Conservation (phyloP, 140 eudicot genomes). For the Oenanthe javanica region DNA sequence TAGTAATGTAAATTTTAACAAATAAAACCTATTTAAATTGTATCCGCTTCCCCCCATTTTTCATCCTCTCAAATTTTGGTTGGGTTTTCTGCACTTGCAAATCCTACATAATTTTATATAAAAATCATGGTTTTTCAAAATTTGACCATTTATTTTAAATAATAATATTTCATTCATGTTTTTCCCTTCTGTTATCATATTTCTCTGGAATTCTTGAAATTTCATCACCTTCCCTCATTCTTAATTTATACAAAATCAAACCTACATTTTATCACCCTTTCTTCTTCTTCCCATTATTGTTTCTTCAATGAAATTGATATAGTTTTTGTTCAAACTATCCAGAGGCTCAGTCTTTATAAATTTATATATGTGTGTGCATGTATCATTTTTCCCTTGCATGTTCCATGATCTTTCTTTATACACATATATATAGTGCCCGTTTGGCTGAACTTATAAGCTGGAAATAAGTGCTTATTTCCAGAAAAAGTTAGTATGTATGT, state of each 20-base stretch:
- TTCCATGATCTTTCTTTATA: neutral
- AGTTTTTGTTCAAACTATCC: neutral
- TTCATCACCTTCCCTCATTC: neutral
- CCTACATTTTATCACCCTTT: neutral
- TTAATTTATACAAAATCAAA: neutral
- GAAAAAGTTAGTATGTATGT: too few relatives aligned
- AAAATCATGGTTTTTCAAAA: neutral
- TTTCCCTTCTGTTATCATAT: neutral
- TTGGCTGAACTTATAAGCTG: too few relatives aligned
- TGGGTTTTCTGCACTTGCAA: neutral
- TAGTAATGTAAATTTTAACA: too few relatives aligned
- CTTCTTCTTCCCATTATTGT: neutral
- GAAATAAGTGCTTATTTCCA: too few relatives aligned
- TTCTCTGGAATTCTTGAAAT: neutral
- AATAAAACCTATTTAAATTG: too few relatives aligned
- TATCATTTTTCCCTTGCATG: neutral
- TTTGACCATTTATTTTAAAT: neutral
- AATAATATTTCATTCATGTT: neutral
- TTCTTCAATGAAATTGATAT: neutral
- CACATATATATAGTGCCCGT: too few relatives aligned
- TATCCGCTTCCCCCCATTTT: neutral
- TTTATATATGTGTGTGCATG: neutral
- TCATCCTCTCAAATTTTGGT: neutral
- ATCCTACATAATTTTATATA: neutral
- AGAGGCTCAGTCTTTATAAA: neutral